Conservation (phyloP, 163 green algal genomes). For the Volvox carteri region DNA sequence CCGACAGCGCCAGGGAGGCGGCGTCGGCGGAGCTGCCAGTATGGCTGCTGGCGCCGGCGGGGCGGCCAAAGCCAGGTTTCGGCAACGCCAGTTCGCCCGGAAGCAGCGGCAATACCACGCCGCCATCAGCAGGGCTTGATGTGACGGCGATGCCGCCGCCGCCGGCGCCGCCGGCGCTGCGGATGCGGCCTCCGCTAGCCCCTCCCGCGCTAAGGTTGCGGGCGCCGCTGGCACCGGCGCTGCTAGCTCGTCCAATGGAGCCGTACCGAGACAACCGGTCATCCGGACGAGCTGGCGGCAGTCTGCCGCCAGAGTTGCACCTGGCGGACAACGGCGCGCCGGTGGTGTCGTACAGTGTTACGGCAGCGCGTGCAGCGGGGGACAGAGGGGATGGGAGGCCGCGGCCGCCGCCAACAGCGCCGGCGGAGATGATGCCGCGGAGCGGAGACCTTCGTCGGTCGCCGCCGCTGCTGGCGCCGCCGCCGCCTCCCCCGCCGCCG, state of each 20-base stretch:
- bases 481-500: background rate
- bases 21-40: background rate
- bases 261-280: slow-evolving; percentile 52
- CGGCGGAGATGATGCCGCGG: background rate
- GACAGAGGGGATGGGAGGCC: background rate
- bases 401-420: background rate
- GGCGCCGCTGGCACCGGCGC: background rate
- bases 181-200: background rate
- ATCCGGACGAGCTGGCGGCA: slow-evolving; percentile 6
- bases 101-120: background rate
- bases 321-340: background rate
- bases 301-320: slow-evolving; percentile 1
- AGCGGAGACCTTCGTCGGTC: background rate
- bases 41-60: no score
- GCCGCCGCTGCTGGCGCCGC: background rate
- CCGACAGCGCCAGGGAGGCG: background rate
- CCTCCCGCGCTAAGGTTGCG: background rate
- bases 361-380: background rate
- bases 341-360: background rate
- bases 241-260: slow-evolving; percentile 27
- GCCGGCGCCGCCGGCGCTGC: background rate
- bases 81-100: slow-evolving; percentile 10
- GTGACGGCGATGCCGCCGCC: background rate
- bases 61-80: slow-evolving; percentile 1
- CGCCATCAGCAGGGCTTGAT: background rate